Evolutionary conservation across 2,329 filamentous ascomycete genomes (phyloP).

Genomic region (Aspergillus sp.): DNA sequence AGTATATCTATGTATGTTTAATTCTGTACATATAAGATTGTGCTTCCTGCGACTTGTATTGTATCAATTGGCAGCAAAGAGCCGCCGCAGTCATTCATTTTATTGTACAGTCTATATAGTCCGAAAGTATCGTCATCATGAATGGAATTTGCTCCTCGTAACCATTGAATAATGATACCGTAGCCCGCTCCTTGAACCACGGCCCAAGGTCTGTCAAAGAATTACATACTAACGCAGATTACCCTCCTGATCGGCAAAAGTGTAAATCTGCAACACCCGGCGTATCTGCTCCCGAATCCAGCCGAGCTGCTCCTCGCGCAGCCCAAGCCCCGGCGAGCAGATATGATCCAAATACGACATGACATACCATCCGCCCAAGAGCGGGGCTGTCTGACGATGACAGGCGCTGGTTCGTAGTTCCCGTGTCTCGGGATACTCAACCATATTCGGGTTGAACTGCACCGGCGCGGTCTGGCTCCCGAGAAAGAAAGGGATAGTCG

Average conservation of each 20-base stretch:
- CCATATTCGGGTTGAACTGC: constrained; percentile 10
- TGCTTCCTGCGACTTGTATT: no score
- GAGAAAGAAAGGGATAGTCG: constrained; percentile 18
- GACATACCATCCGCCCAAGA: constrained; percentile 19
- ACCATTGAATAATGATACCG: no score
- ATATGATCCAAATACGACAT: constrained; percentile 12
- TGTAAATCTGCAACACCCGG: constrained; percentile 17
- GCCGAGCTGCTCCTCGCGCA: constrained; percentile 10
- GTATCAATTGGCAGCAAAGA: no score
- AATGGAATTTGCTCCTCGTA: no score
- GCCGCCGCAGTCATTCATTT: no score
- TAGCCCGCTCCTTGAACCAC: no score
- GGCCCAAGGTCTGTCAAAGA: not conserved
- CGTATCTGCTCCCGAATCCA: constrained; percentile 17
- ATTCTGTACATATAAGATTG: no score
- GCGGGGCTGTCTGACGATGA: constrained; percentile 15
- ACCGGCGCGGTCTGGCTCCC: constrained; percentile 16
- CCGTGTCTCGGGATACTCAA: constrained; percentile 17
- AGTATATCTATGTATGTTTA: no score
- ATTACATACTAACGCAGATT: not conserved
- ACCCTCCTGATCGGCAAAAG: constrained; percentile 2
- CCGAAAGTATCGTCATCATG: no score
- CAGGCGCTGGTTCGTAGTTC: constrained; percentile 8
- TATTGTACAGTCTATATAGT: no score
- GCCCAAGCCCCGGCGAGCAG: constrained; percentile 8